phyloP scores from a whole-genome alignment of 148 eudicot genomes.

The Persicaria tinctoria region DNA sequence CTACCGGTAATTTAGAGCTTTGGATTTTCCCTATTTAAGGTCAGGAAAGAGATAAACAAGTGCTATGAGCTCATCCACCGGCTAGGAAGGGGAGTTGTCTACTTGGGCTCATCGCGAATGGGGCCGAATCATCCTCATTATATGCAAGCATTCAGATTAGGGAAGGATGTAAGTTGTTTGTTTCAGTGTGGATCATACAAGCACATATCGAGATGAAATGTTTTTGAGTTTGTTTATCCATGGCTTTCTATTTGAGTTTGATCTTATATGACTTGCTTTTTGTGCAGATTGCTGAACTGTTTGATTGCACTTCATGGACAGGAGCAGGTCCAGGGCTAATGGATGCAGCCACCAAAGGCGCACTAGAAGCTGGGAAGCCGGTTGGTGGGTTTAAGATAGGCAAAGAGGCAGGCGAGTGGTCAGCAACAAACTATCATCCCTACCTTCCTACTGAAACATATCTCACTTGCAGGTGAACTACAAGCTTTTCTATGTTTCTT shows the following conservation, averaged over 20 bases:
- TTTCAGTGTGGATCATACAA: not conserved
- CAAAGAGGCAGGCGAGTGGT: conserved; percentile 93
- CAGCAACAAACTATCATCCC: conserved; percentile 66
- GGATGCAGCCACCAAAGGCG: conserved; percentile 91
- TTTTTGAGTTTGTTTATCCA: not conserved
- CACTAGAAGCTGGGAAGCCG: conserved; percentile 68
- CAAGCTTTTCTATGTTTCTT: not conserved
- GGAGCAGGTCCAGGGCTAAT: conserved; percentile 98
- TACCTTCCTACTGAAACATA: conserved; percentile 65
- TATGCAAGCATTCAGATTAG: conserved; percentile 44
- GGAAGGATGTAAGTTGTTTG: conserved; percentile 47
- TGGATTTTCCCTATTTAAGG: conserved; percentile 26
- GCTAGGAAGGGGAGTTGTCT: conserved; percentile 87
- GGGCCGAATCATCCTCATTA: conserved; percentile 73
- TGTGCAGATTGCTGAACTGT: conserved; percentile 60
- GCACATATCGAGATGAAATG: not conserved
- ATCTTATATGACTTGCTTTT: not conserved
- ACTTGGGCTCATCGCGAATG: conserved; percentile 83
- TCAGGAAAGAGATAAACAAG: conserved; percentile 70
- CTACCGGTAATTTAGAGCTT: not conserved
- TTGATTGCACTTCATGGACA: conserved; percentile 84
- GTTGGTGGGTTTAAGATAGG: conserved; percentile 94
- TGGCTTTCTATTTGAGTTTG: not conserved
- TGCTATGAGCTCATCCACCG: conserved; percentile 81
- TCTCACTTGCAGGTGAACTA: conserved; percentile 69